Base-by-base conservation (phyloP, 352 stramenopile genomes). In the Pythium aphanidermatum region DNA sequence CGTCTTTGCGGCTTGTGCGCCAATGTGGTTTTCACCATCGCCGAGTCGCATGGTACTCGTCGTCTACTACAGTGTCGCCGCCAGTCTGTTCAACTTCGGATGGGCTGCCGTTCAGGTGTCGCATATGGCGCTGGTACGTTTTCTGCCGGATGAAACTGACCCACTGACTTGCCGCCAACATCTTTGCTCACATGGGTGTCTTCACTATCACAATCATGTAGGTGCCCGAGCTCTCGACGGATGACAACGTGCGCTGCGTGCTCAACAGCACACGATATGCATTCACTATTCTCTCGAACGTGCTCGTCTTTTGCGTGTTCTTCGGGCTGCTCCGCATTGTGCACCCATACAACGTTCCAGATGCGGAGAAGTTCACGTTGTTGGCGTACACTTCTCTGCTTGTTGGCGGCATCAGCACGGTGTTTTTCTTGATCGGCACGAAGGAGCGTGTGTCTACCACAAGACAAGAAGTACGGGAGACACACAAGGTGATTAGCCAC, bases 201-300 rank as follows among this genome's bases (percentile, higher is more conserved):
- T n/a, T n/a, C n/a, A n/a, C n/a, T n/a, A n/a, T n/a, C n/a, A n/a
- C n/a, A n/a, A n/a, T n/a, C n/a, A n/a, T n/a, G 17, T 55, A 81
- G 70, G 70, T 89, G 6, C 82, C 82, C 0, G 82, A 93, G 38
- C 61, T 93, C 1, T 87, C 82, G 3, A 46, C 60, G 4, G 68
- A 93, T 31, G 76, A 92, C 51, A 88, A 88, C 24, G 65, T 90
- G 23, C 77, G 79, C 36, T 86, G 75, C 31, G 65, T 91, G 21
- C 62, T 93, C 20, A 93, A 92, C 64, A 85, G 70, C 48, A 86
- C 71, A 16, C 72, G 82, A 6, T 93, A 93, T 45, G 82, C 75
- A 6, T 90, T 86, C 51, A 93, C 82, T 25, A 92, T 93, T 40
- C 57, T 92, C 7, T 93, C 82, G n/a, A 93, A 93, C 44, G 80